phyloP scores from a whole-genome alignment of 2,329 filamentous ascomycete genomes.

The Raffaelea deltoideospora region DNA sequence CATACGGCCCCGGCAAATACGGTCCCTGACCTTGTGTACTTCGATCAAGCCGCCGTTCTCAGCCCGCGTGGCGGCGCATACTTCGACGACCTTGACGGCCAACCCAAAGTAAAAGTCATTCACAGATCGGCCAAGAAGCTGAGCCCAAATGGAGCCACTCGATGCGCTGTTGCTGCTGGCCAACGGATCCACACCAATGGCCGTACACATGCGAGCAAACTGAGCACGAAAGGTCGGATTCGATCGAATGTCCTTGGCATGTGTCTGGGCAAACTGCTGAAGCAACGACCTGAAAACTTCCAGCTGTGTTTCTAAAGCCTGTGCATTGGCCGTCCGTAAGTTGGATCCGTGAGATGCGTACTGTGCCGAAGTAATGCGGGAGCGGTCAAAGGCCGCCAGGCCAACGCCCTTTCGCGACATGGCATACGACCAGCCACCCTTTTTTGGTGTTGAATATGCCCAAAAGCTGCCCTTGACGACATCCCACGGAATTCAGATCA shows the following conservation, averaged over 20 bases:
- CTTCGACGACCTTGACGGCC: constrained; percentile 86
- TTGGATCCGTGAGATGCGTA: constrained; percentile 81
- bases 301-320: constrained; percentile 81
- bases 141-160: constrained; percentile 70
- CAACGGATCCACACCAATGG: constrained; percentile 89
- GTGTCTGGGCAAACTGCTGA: constrained; percentile 87
- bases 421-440: no score
- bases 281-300: constrained; percentile 91
- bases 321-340: constrained; percentile 71
- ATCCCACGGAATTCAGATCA: no score
- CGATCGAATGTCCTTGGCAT: constrained; percentile 89
- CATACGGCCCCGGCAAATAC: constrained; percentile 56
- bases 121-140: constrained; percentile 78
- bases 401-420: constrained; percentile 76
- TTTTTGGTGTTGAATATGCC: no score
- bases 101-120: constrained; percentile 99
- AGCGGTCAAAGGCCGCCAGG: constrained; percentile 78
- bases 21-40: constrained; percentile 63
- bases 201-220: constrained; percentile 96
- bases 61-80: constrained; percentile 69
- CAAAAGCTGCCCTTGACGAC: no score
- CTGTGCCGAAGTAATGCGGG: constrained; percentile 69
- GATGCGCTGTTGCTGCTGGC: constrained; percentile 44
- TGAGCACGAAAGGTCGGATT: constrained; percentile 91
- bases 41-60: constrained; percentile 91